Evolutionary conservation across 805 yeast species (phyloP).

Genomic region (Spathaspora girioi): DNA sequence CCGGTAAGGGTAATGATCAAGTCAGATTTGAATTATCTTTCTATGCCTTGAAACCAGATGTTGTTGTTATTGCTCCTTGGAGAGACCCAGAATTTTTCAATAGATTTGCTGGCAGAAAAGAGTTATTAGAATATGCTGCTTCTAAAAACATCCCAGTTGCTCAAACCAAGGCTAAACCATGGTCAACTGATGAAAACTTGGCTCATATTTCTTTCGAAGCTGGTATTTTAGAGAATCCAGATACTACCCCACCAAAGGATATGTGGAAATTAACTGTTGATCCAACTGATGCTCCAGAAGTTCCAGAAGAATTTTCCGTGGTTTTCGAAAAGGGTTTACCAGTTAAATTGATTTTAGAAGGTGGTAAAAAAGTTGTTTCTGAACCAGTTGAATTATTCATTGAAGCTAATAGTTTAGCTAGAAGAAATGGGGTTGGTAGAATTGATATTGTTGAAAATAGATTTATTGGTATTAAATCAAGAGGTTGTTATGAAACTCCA

Average conservation of each 20-base stretch:
- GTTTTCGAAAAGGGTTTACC: slow-evolving; percentile 87
- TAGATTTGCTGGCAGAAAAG: slow-evolving; percentile 98
- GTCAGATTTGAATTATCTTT: slow-evolving; percentile 96
- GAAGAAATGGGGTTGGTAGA: slow-evolving; percentile 99
- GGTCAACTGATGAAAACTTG: slow-evolving; percentile 99
- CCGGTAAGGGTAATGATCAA: slow-evolving; percentile 99
- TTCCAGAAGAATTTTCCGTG: slow-evolving; percentile 85
- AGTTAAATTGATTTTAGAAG: slow-evolving; percentile 68
- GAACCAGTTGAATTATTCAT: slow-evolving; percentile 90
- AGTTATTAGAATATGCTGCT: slow-evolving; percentile 89
- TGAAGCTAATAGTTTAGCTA: slow-evolving; percentile 90
- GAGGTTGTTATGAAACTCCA: slow-evolving; percentile 99
- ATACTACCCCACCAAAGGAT: slow-evolving; percentile 98
- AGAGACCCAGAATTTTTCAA: slow-evolving; percentile 93
- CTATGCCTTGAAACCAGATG: slow-evolving; percentile 97
- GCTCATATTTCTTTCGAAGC: slow-evolving; percentile 99
- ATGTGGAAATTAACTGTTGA: slow-evolving; percentile 99
- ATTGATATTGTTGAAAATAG: slow-evolving; percentile 98
- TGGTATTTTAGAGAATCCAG: slow-evolving; percentile 98
- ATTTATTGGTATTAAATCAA: slow-evolving; percentile 96
- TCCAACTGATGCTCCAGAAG: slow-evolving; percentile 91
- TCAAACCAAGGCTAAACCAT: slow-evolving; percentile 98
- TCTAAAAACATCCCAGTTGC: slow-evolving; percentile 89
- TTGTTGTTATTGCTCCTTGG: slow-evolving; percentile 98
- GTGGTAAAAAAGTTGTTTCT: slow-evolving; percentile 57